Evolutionary conservation across 257 asterid genomes (phyloP).

Genomic region (Lantana camara): DNA sequence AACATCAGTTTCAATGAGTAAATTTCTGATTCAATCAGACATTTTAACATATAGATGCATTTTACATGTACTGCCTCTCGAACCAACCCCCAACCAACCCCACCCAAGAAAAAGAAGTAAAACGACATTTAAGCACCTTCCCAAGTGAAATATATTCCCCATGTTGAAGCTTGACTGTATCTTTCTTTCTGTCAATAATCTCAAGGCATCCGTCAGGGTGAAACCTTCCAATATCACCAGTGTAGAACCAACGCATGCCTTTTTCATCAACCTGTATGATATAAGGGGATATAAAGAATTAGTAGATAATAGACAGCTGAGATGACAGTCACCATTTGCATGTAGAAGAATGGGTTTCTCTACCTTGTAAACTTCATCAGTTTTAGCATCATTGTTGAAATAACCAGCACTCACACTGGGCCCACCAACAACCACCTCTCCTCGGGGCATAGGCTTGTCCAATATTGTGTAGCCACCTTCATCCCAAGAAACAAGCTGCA

Average conservation of each 20-base stretch:
- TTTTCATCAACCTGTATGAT: conserved; percentile 70
- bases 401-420: conserved; percentile 89
- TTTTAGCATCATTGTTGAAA: conserved; percentile 76
- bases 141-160: conserved; percentile 95
- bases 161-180: conserved; percentile 90
- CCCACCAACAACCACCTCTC: conserved; percentile 89
- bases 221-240: conserved; percentile 89
- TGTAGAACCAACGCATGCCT: conserved; percentile 92
- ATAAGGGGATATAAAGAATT: conserved; percentile 9
- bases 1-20: conserved; percentile 24
- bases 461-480: conserved; percentile 79
- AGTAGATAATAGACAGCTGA: conserved; percentile 18
- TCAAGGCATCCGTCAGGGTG: conserved; percentile 94
- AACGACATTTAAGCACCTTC: conserved; percentile 73
- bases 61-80: no score
- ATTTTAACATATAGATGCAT: no score
- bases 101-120: no score
- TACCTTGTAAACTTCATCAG: conserved; percentile 78
- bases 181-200: conserved; percentile 91
- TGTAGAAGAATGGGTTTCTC: conserved; percentile 16
- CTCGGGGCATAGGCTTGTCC: conserved; percentile 94
- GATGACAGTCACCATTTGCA: conserved; percentile 14
- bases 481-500: conserved; percentile 94
- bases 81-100: no score
- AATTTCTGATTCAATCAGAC: no score